These are phyloP conservation scores for Lepidium sativum DNA, from an alignment of 345 rosid genomes.

Conservation along the genomic window DNA sequence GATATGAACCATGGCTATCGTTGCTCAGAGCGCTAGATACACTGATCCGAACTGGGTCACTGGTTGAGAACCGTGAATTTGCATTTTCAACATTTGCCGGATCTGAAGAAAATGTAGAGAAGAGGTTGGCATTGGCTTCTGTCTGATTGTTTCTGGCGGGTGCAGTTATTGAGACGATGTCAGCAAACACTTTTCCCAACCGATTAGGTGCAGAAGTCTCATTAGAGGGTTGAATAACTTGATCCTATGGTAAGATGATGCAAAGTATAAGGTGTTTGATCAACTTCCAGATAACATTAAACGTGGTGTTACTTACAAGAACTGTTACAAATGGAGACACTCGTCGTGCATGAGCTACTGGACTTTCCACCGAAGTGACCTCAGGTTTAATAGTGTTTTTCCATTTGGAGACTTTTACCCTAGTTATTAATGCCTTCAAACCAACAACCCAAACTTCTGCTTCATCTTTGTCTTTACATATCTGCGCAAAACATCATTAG, in stretches of 20 bases:
- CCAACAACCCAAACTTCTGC: conserved; percentile 94
- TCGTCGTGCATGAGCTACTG: conserved; percentile 31
- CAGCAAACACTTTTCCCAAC: conserved; percentile 64
- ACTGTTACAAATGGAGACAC: conserved; percentile 42
- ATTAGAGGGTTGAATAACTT: conserved; percentile 33
- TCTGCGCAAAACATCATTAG: conserved; percentile 36
- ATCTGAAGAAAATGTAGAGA: conserved; percentile 20
- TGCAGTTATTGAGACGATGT: conserved; percentile 58
- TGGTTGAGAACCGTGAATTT: conserved; percentile 45
- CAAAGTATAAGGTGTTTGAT: conserved; percentile 10
- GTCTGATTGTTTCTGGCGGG: conserved; percentile 28
- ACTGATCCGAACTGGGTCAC: conserved; percentile 61
- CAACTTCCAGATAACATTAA: background rate
- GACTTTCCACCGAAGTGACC: conserved; percentile 40
- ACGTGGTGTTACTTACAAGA: conserved; percentile 38
- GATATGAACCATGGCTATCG: conserved; percentile 79
- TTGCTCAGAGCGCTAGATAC: conserved; percentile 79
- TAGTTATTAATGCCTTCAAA: conserved; percentile 56
- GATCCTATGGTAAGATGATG: conserved; percentile 40
- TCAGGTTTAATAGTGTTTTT: conserved; percentile 42
- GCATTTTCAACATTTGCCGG: conserved; percentile 33
- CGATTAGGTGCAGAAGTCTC: conserved; percentile 42
- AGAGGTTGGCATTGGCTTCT: conserved; percentile 35
- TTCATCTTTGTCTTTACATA: conserved; percentile 96
- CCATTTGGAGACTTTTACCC: conserved; percentile 39